Evolutionary conservation across 176 grass and related monocot genomes (phyloP).

Genomic region (Musa acuminata): DNA sequence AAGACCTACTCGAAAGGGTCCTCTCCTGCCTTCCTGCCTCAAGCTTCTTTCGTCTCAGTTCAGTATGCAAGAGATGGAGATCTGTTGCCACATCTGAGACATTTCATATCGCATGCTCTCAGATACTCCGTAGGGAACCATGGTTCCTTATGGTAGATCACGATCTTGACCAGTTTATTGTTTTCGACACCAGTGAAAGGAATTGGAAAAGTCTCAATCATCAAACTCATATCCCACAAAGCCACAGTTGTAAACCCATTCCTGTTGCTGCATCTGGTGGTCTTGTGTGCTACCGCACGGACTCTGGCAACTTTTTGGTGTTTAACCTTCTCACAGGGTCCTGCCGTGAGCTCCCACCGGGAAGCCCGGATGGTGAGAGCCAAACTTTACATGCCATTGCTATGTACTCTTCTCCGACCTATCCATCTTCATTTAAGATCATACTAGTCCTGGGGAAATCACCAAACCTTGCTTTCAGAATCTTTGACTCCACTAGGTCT

Average conservation of each 20-base stretch:
- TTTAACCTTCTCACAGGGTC: conserved; percentile 66
- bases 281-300: conserved; percentile 48
- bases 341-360: conserved; percentile 39
- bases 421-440: conserved; percentile 36
- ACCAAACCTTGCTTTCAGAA: conserved; percentile 36
- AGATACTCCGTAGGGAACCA: conserved; percentile 32
- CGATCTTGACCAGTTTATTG: conserved; percentile 4
- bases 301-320: conserved; percentile 37
- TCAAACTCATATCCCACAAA: conserved; percentile 9
- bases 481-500: conserved; percentile 41
- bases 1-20: conserved; percentile 75
- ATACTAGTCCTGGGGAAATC: conserved; percentile 52
- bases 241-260: conserved; percentile 17
- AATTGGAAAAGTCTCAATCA: conserved; percentile 23
- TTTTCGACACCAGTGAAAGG: conserved; percentile 25
- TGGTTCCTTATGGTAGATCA: conserved; percentile 83
- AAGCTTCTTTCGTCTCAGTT: conserved; percentile 60
- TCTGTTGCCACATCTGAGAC: conserved; percentile 35
- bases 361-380: not conserved
- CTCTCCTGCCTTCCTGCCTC: conserved; percentile 57
- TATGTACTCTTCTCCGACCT: conserved; percentile 31
- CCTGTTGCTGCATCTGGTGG: conserved; percentile 63
- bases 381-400: conserved; percentile 45
- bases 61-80: conserved; percentile 52
- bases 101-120: conserved; percentile 58